Conservation (phyloP, 192 early-diverging fungal genomes). For the Coemansia sp. region DNA sequence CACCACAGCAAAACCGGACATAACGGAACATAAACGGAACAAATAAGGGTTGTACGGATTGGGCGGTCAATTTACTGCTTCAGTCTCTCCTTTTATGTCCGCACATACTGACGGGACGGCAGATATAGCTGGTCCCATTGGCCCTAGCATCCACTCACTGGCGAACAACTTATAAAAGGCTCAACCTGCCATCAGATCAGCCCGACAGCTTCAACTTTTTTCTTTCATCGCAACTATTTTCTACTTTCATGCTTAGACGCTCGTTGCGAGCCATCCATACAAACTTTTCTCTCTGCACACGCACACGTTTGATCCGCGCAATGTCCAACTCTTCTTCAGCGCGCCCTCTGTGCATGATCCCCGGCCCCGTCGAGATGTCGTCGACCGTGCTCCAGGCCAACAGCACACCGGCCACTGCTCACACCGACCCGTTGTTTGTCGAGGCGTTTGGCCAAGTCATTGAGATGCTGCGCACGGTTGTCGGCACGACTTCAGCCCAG, state of each 20-base stretch:
- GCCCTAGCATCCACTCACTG: background rate
- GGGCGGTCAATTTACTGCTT: too few relatives aligned
- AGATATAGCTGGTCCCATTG: background rate
- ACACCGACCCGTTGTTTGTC: constrained; percentile 89
- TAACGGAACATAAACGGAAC: too few relatives aligned
- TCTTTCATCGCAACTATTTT: background rate
- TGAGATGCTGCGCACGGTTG: constrained; percentile 78
- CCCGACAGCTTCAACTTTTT: background rate
- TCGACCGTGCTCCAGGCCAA: constrained; percentile 79
- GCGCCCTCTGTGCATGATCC: constrained; percentile 94
- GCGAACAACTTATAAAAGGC: background rate
- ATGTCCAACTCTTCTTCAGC: constrained; percentile 15
- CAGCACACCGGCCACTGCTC: constrained; percentile 87
- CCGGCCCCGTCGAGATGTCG: constrained; percentile 95
- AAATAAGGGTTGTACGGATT: too few relatives aligned
- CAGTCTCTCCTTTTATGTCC: too few relatives aligned
- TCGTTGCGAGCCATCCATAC: background rate
- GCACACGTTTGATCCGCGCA: constrained; percentile 7
- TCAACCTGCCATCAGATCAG: background rate
- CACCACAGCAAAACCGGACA: too few relatives aligned
- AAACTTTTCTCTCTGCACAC: background rate
- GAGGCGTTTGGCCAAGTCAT: constrained; percentile 85
- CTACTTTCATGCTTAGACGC: constrained; percentile 3
- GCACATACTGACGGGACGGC: too few relatives aligned
- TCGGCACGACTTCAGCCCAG: constrained; percentile 77